Conservation (phyloP, 2,329 filamentous ascomycete species). For the Gliomastix tumulicola region DNA sequence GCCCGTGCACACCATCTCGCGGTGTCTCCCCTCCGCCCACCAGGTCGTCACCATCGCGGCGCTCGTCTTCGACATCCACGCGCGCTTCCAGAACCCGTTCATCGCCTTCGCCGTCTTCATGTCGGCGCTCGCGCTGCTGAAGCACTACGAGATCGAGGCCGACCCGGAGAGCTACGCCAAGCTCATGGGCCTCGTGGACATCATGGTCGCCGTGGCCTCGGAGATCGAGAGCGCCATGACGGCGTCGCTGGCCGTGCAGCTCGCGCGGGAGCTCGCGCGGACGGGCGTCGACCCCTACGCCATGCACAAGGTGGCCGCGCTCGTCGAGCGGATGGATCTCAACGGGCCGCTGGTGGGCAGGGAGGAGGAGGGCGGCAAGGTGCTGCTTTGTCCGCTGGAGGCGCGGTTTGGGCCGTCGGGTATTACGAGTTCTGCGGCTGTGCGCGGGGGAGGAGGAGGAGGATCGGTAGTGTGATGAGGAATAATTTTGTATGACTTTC, state of each 20-base stretch:
- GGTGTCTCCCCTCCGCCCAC: slow-evolving; percentile 70
- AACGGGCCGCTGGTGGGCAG: neutral
- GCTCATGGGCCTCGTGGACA: slow-evolving; percentile 59
- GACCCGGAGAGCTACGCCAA: slow-evolving; percentile 35
- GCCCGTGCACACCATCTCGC: slow-evolving; percentile 9
- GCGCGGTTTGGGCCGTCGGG: neutral
- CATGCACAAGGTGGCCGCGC: slow-evolving; percentile 12
- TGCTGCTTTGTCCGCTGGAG: slow-evolving; percentile 1
- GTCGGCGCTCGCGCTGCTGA: slow-evolving; percentile 62
- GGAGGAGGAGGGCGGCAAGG: neutral
- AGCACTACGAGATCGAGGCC: slow-evolving; percentile 59
- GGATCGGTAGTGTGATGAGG: too few species aligned
- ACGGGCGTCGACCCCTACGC: slow-evolving; percentile 14
- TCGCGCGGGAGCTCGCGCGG: slow-evolving; percentile 57
- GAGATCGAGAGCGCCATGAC: slow-evolving; percentile 1
- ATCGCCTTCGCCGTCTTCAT: slow-evolving; percentile 67
- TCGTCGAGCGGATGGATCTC: neutral
- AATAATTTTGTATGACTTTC: too few species aligned
- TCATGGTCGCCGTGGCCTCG: slow-evolving; percentile 35
- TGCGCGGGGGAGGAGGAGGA: too few species aligned
- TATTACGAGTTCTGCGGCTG: too few species aligned
- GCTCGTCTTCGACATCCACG: slow-evolving; percentile 32
- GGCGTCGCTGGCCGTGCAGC: slow-evolving; percentile 62
- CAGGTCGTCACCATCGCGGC: slow-evolving; percentile 72
- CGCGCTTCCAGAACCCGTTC: slow-evolving; percentile 58